These are phyloP conservation scores for Lichenothelia convexa DNA, from an alignment of 495 filamentous ascomycete genomes.

Conservation along the genomic window DNA sequence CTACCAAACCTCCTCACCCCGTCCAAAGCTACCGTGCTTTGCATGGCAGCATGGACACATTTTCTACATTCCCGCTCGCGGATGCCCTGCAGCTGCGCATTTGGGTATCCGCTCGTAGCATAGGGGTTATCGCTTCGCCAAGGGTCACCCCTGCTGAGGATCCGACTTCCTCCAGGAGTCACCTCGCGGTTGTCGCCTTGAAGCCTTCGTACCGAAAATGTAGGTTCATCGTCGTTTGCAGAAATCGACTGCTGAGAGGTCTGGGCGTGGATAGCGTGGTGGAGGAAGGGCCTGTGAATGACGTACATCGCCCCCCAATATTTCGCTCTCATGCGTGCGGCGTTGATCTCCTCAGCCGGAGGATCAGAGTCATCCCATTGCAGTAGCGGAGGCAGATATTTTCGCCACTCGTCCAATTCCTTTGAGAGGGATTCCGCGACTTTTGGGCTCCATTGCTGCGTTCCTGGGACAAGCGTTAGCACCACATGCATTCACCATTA, in stretches of 20 bases:
- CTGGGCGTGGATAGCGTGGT: slow-evolving; percentile 39
- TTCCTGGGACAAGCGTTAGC: too few species aligned
- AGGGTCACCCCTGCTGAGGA: too few species aligned
- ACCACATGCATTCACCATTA: neutral
- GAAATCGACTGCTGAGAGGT: too few species aligned
- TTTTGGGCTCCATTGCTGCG: too few species aligned
- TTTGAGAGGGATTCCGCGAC: neutral
- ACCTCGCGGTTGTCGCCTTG: too few species aligned
- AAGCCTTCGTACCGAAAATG: too few species aligned
- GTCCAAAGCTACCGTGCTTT: slow-evolving; percentile 77
- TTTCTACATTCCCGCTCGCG: slow-evolving; percentile 24
- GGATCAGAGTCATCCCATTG: slow-evolving; percentile 49
- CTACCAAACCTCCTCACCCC: slow-evolving; percentile 37
- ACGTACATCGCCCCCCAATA: slow-evolving; percentile 87
- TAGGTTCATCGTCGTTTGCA: too few species aligned
- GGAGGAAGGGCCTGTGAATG: slow-evolving; percentile 67
- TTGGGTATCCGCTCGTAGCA: neutral
- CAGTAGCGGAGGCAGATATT: slow-evolving; percentile 26
- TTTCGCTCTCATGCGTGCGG: slow-evolving; percentile 74
- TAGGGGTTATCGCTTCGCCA: too few species aligned
- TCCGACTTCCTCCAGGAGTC: too few species aligned
- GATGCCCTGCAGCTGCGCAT: neutral
- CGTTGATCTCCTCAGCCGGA: slow-evolving; percentile 58
- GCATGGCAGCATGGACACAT: slow-evolving; percentile 56
- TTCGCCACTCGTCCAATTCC: slow-evolving; percentile 27